Conservation (phyloP, 1,139 yeast species). For the Yamadazyma atmosphaerica region DNA sequence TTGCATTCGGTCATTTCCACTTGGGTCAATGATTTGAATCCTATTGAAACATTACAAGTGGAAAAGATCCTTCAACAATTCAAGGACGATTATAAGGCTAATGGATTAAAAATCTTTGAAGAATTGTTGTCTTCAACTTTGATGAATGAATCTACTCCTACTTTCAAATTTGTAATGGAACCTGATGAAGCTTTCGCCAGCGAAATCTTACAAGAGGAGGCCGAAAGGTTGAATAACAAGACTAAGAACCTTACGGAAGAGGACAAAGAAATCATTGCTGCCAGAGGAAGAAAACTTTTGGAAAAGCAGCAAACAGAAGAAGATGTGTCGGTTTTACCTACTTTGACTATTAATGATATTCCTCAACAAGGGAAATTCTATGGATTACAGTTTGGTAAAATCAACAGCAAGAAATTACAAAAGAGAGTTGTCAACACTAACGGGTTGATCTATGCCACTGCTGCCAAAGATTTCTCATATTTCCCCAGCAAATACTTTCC, state of each 20-base stretch:
- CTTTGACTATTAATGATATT: conserved; percentile 72
- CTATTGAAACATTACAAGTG: conserved; percentile 65
- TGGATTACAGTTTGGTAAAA: conserved; percentile 25
- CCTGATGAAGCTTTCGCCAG: conserved; percentile 61
- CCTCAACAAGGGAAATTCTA: conserved; percentile 53
- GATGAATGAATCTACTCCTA: conserved; percentile 47
- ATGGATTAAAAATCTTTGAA: conserved; percentile 61
- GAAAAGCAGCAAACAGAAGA: conserved; percentile 67
- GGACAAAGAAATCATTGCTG: conserved; percentile 59
- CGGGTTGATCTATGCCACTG: conserved; percentile 71
- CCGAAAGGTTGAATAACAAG: conserved; percentile 45
- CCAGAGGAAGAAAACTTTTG: conserved; percentile 59
- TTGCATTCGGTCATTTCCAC: conserved; percentile 75
- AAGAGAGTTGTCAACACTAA: conserved; percentile 66
- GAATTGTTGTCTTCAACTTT: conserved; percentile 56
- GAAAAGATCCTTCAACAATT: conserved; percentile 60
- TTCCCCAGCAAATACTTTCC: conserved; percentile 64
- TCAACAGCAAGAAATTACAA: conserved; percentile 31
- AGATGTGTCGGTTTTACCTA: conserved; percentile 78
- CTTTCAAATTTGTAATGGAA: conserved; percentile 71
- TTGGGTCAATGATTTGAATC: conserved; percentile 80
- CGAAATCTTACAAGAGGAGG: conserved; percentile 55
- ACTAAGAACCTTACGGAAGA: conserved; percentile 47
- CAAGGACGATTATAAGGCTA: conserved; percentile 52
- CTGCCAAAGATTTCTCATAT: conserved; percentile 53